phyloP scores from a whole-genome alignment of 306 rosid species.

The Adenanthera pavonina region DNA sequence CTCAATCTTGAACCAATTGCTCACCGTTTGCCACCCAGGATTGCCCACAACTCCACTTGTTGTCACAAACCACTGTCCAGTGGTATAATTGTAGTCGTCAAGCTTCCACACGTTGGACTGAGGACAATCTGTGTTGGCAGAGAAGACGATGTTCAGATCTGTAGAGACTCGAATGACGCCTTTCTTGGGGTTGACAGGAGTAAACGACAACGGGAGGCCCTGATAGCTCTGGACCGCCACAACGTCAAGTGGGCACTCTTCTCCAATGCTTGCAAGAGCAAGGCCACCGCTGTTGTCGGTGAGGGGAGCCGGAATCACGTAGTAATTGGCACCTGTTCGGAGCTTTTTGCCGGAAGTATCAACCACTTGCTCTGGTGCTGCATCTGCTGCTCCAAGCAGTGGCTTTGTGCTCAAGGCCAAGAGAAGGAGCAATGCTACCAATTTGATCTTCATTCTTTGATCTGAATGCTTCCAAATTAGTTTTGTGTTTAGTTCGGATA shows the following conservation, averaged over 20 bases:
- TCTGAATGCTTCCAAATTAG: background rate
- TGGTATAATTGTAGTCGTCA: constrained; percentile 21
- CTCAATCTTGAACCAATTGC: constrained; percentile 64
- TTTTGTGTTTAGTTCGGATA: background rate
- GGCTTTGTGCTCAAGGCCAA: constrained; percentile 35
- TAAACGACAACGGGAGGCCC: background rate
- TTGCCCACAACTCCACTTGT: constrained; percentile 48
- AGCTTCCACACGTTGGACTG: constrained; percentile 55
- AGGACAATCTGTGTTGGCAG: background rate
- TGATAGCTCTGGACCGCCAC: constrained; percentile 36
- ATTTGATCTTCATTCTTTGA: background rate
- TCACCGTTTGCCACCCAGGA: constrained; percentile 32
- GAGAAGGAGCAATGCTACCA: constrained; percentile 35
- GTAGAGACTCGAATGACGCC: constrained; percentile 43
- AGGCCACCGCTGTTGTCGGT: constrained; percentile 43
- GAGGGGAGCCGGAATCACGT: constrained; percentile 36
- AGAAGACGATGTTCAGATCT: constrained; percentile 55
- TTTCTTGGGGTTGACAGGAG: constrained; percentile 42
- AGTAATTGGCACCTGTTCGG: constrained; percentile 29
- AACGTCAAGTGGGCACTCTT: constrained; percentile 51
- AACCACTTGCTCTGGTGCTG: constrained; percentile 34
- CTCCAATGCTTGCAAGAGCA: constrained; percentile 35
- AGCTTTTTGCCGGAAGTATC: constrained; percentile 47
- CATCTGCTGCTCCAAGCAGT: constrained; percentile 13
- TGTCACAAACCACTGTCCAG: constrained; percentile 36